phyloP scores from a whole-genome alignment of 768 basidiomycete species.

The Suillus lakei region DNA sequence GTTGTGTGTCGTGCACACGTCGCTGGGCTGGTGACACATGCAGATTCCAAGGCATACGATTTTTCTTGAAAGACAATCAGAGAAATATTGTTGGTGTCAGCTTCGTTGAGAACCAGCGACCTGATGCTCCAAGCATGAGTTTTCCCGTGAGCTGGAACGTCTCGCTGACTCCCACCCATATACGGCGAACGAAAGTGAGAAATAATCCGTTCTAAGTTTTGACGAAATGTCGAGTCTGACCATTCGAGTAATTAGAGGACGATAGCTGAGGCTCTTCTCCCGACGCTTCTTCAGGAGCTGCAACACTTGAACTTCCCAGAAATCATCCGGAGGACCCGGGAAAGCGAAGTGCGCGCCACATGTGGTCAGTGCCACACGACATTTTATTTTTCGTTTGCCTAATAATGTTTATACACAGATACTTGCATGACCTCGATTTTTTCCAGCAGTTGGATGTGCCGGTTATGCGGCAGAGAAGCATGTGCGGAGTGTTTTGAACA shows the following conservation, averaged over 20 bases:
- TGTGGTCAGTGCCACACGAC: constrained; percentile 61
- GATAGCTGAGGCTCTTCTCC: constrained; percentile 70
- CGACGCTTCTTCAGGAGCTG: constrained; percentile 66
- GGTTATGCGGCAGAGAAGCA: constrained; percentile 87
- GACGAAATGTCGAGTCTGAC: constrained; percentile 15
- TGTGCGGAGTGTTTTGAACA: constrained; percentile 84
- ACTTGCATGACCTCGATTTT: constrained; percentile 95
- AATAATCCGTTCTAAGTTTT: constrained; percentile 3
- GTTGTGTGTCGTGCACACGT: constrained; percentile 83
- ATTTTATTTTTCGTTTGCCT: constrained; percentile 9
- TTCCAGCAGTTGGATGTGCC: constrained; percentile 88
- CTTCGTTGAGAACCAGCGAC: constrained; percentile 67
- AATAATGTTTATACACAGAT: constrained; percentile 52
- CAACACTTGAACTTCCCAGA: constrained; percentile 59
- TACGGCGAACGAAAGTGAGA: constrained; percentile 64
- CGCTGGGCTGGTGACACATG: constrained; percentile 90
- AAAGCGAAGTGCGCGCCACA: constrained; percentile 82
- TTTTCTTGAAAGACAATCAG: constrained; percentile 67
- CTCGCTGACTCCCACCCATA: constrained; percentile 51
- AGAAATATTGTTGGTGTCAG: constrained; percentile 66
- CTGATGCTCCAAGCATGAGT: constrained; percentile 63
- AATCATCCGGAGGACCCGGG: constrained; percentile 74
- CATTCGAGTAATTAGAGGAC: constrained; percentile 50
- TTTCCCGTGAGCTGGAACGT: constrained; percentile 73
- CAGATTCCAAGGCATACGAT: constrained; percentile 84